Evolutionary conservation across 2,329 filamentous ascomycete species (phyloP).

Genomic region (Grosmannia penicillata): DNA sequence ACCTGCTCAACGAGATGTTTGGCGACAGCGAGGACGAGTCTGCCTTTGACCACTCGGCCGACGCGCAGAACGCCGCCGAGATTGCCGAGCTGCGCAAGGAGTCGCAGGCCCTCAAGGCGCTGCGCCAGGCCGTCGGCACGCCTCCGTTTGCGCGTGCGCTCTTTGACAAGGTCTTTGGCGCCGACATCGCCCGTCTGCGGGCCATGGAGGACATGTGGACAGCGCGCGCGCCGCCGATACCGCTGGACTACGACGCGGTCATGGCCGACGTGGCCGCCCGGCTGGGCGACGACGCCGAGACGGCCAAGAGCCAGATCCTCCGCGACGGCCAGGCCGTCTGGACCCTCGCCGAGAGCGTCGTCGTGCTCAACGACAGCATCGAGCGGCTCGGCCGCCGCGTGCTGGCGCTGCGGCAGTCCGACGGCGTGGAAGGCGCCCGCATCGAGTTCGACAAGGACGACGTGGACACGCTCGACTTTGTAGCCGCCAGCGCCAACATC

Average conservation of each 20-base stretch:
- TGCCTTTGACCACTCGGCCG: slow-evolving; percentile 63
- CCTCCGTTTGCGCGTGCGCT: slow-evolving; percentile 62
- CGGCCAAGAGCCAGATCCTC: slow-evolving; percentile 41
- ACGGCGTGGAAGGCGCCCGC: slow-evolving; percentile 39
- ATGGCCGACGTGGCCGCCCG: slow-evolving; percentile 33
- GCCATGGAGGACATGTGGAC: slow-evolving; percentile 98
- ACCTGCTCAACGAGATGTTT: slow-evolving; percentile 88
- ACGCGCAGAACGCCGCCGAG: slow-evolving; percentile 71
- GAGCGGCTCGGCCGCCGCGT: slow-evolving; percentile 61
- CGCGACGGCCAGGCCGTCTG: slow-evolving; percentile 62
- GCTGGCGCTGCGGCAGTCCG: slow-evolving; percentile 33
- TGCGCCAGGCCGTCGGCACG: slow-evolving; percentile 68
- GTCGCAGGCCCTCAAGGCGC: slow-evolving; percentile 66
- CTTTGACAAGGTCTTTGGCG: slow-evolving; percentile 84
- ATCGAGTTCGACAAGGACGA: slow-evolving; percentile 96
- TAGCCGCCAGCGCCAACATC: slow-evolving; percentile 79
- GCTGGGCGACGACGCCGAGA: slow-evolving; percentile 13
- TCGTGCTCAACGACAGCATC: slow-evolving; percentile 76
- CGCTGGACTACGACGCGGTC: slow-evolving; percentile 54
- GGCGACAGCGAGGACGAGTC: slow-evolving; percentile 80
- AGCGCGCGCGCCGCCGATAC: slow-evolving; percentile 55
- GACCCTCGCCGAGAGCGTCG: slow-evolving; percentile 70
- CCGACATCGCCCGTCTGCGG: slow-evolving; percentile 67
- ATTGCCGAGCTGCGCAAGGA: slow-evolving; percentile 80
- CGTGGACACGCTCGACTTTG: slow-evolving; percentile 86